Conservation (phyloP, 768 basidiomycete species). For the Lactarius sp. region DNA sequence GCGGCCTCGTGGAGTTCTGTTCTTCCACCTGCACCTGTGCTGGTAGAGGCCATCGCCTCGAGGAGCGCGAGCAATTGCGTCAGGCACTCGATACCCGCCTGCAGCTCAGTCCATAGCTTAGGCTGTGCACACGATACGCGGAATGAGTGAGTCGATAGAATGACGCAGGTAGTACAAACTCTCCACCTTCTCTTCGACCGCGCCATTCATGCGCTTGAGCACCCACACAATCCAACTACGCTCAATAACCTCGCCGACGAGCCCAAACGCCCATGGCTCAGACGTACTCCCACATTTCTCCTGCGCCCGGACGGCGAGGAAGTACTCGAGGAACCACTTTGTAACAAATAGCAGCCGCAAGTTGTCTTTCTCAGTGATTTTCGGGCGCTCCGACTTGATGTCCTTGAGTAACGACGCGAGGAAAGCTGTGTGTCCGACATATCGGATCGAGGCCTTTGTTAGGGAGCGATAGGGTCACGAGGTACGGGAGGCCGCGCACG, state of each 20-base stretch:
- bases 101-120: constrained; percentile 89
- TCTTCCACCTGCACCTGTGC: constrained; percentile 37
- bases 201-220: constrained; percentile 79
- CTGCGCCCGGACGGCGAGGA: constrained; percentile 48
- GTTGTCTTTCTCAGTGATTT: constrained; percentile 93
- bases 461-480: constrained; percentile 1
- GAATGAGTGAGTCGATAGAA: neutral
- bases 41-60: constrained; percentile 68
- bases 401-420: constrained; percentile 82
- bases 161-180: neutral
- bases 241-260: constrained; percentile 83
- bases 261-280: constrained; percentile 57
- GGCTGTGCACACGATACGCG: constrained; percentile 48
- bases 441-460: neutral
- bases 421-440: constrained; percentile 55
- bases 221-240: constrained; percentile 89
- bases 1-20: constrained; percentile 60
- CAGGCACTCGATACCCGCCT: constrained; percentile 90
- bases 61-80: constrained; percentile 88
- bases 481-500: constrained; percentile 45
- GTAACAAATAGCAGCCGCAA: constrained; percentile 81
- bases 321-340: constrained; percentile 92
- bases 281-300: constrained; percentile 38
- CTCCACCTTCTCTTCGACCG: constrained; percentile 85
- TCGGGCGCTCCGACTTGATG: constrained; percentile 86